Evolutionary conservation across 2,329 filamentous ascomycete species (phyloP).

Genomic region (Arachnomyces sp.): DNA sequence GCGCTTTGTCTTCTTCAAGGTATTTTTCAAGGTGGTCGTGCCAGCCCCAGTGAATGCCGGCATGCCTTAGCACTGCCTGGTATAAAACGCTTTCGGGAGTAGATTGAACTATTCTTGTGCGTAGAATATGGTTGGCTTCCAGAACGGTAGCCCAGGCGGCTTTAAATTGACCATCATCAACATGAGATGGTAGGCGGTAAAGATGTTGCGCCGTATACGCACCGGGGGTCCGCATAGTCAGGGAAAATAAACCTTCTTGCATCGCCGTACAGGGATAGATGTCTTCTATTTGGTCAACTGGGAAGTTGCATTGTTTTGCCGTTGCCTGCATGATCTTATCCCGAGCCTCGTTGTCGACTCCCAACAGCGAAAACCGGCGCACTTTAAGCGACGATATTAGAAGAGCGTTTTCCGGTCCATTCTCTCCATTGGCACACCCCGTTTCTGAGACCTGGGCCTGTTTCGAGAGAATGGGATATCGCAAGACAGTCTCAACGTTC

Average conservation of each 20-base stretch:
- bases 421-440: not conserved
- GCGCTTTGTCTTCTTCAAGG: conserved; percentile 10
- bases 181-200: conserved; percentile 23
- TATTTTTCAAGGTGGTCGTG: conserved; percentile 11
- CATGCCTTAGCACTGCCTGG: conserved; percentile 35
- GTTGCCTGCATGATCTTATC: conserved; percentile 6
- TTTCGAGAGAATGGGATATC: conserved; percentile 5
- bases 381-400: conserved; percentile 7
- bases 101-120: conserved; percentile 39
- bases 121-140: conserved; percentile 36
- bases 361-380: conserved; percentile 7
- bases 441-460: conserved; percentile 9
- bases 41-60: conserved; percentile 15
- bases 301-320: conserved; percentile 14
- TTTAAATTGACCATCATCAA: conserved; percentile 28
- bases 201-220: conserved; percentile 4
- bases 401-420: no score
- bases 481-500: conserved; percentile 7
- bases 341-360: no score
- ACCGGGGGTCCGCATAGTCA: conserved; percentile 3
- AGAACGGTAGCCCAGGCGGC: not conserved
- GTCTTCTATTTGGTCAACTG: conserved; percentile 17
- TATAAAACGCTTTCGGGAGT: conserved; percentile 18
- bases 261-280: conserved; percentile 24
- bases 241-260: conserved; percentile 14